Evolutionary conservation across 2,329 filamentous ascomycete genomes (phyloP).

Genomic region (Bipolaris oryzae): DNA sequence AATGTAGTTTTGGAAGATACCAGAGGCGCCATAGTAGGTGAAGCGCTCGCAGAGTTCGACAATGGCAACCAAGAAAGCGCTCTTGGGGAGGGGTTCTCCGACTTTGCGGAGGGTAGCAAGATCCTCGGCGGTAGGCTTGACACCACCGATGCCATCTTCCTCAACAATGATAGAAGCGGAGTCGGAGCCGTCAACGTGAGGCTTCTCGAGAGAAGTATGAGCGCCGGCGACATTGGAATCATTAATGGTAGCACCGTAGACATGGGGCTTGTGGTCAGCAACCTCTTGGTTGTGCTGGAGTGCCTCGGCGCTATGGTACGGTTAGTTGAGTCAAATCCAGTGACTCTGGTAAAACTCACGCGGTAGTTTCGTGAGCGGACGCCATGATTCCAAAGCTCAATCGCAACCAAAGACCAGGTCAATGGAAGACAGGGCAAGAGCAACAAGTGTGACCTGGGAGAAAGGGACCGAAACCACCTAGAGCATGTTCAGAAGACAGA

Average conservation of each 20-base stretch:
- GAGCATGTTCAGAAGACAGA: slow-evolving; percentile 11
- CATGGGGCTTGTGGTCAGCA: slow-evolving; percentile 37
- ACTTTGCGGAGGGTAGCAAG: slow-evolving; percentile 52
- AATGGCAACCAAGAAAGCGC: slow-evolving; percentile 56
- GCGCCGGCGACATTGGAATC: slow-evolving; percentile 26
- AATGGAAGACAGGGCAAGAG: slow-evolving; percentile 9
- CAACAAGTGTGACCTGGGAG: slow-evolving; percentile 7
- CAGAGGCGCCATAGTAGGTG: slow-evolving; percentile 55
- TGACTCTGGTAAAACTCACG: slow-evolving; percentile 26
- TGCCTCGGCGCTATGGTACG: slow-evolving; percentile 35
- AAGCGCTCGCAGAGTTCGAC: slow-evolving; percentile 59
- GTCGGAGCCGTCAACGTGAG: slow-evolving; percentile 15
- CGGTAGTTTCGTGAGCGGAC: slow-evolving; percentile 36
- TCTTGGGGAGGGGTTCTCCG: slow-evolving; percentile 55
- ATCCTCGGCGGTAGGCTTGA: slow-evolving; percentile 53
- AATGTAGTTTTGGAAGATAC: slow-evolving; percentile 59
- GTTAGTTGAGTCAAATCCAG: slow-evolving; percentile 8
- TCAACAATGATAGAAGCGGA: slow-evolving; percentile 26
- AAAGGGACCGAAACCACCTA: slow-evolving; percentile 21
- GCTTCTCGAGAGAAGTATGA: slow-evolving; percentile 30
- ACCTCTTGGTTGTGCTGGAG: slow-evolving; percentile 36
- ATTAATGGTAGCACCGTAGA: slow-evolving; percentile 35
- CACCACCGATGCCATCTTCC: slow-evolving; percentile 38
- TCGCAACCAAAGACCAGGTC: slow-evolving; percentile 19
- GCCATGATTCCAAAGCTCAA: slow-evolving; percentile 27